Percentiles rank a stretch among this genome's conserved stretches.
Conservation (phyloP, 257 asterid species). For the Verbena officinalis region DNA sequence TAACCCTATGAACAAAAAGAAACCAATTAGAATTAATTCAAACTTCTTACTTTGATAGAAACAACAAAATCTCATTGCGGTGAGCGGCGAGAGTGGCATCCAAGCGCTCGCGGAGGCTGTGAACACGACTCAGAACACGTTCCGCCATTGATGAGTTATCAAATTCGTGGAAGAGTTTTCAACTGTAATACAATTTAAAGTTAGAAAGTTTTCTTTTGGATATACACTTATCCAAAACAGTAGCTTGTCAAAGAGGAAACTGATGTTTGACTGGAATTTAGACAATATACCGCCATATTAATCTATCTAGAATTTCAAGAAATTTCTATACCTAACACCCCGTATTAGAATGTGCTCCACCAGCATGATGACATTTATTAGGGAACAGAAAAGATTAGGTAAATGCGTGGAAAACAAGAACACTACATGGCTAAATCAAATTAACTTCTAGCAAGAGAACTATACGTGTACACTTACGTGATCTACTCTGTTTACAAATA, state of each 20-base stretch:
- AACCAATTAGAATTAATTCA: not conserved
- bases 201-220: not conserved
- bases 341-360: slow-evolving; percentile 12
- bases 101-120: slow-evolving; percentile 77
- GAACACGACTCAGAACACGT: slow-evolving; percentile 64
- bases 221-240: not conserved
- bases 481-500: not conserved
- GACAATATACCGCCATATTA: slow-evolving; percentile 30
- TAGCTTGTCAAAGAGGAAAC: slow-evolving; percentile 10
- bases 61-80: slow-evolving; percentile 61
- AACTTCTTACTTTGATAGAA: slow-evolving; percentile 50
- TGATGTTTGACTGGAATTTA: slow-evolving; percentile 23
- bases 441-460: not conserved
- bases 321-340: slow-evolving; percentile 35
- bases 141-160: slow-evolving; percentile 52
- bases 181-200: slow-evolving; percentile 31
- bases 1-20: not conserved
- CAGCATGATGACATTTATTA: slow-evolving; percentile 17
- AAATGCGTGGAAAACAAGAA: slow-evolving; percentile 30
- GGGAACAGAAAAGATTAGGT: not conserved
- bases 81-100: slow-evolving; percentile 70
- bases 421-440: not conserved
- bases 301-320: slow-evolving; percentile 33
- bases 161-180: slow-evolving; percentile 26
- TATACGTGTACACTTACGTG: not conserved